phyloP scores from a whole-genome alignment of 2,329 filamentous ascomycete species.

The Escovopsis weberi region DNA sequence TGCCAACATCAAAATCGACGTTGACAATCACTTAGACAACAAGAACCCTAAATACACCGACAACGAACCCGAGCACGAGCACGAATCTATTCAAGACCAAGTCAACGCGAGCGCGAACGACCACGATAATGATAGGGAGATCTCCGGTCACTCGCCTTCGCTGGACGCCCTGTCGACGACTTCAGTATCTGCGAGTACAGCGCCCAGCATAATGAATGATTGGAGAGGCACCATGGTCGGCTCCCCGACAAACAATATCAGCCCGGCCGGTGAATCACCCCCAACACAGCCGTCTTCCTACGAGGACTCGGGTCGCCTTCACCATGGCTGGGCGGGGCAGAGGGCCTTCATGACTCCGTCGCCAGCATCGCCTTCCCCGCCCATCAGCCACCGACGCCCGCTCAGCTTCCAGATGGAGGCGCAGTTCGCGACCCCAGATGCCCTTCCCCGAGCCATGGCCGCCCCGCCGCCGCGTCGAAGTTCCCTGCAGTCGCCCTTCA shows the following conservation, averaged over 20 bases:
- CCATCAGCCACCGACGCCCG: slow-evolving; percentile 26
- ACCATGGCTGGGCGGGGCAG: slow-evolving; percentile 32
- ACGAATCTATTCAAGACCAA: too few relatives aligned
- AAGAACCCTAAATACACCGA: too few relatives aligned
- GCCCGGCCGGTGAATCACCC: slow-evolving; percentile 35
- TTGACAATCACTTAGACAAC: too few relatives aligned
- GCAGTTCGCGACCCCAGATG: slow-evolving; percentile 27
- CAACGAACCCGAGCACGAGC: too few relatives aligned
- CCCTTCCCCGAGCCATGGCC: slow-evolving; percentile 21
- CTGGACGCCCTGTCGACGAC: slow-evolving; percentile 34
- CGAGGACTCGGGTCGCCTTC: slow-evolving; percentile 29
- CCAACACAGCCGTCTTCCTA: slow-evolving; percentile 39
- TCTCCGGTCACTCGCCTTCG: slow-evolving; percentile 28
- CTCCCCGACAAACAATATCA: slow-evolving; percentile 40
- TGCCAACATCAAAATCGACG: too few relatives aligned
- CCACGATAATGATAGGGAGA: slow-evolving; percentile 31
- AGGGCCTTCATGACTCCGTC: slow-evolving; percentile 30
- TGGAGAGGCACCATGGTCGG: slow-evolving; percentile 30
- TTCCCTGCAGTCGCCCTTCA: slow-evolving; percentile 37
- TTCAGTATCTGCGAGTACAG: slow-evolving; percentile 33
- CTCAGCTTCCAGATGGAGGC: slow-evolving; percentile 41
- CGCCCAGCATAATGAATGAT: slow-evolving; percentile 31
- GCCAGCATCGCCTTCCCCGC: slow-evolving; percentile 27
- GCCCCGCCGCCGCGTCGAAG: slow-evolving; percentile 23
- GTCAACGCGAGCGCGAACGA: too few relatives aligned